Evolutionary conservation across 1,139 yeast species (phyloP).

Genomic region (Sugiyamaella xylanicola): DNA sequence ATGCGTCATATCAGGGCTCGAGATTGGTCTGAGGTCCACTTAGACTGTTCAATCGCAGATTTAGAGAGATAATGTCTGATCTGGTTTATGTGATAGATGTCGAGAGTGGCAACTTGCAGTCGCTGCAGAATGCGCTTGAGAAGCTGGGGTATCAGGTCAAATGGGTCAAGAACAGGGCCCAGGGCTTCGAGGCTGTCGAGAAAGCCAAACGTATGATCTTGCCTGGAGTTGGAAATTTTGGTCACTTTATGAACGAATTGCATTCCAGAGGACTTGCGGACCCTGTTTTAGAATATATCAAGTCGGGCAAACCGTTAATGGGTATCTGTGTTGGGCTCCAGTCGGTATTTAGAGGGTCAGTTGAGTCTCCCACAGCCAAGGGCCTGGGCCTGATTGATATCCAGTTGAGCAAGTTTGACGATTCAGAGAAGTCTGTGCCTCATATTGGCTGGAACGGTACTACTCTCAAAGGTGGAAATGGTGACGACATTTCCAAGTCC

Average conservation of each 20-base stretch:
- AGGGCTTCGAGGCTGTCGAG: slow-evolving; percentile 39
- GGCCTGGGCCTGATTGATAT: slow-evolving; percentile 62
- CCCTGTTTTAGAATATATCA: slow-evolving; percentile 66
- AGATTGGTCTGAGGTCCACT: too few species aligned
- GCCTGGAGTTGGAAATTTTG: slow-evolving; percentile 97
- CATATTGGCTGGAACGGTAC: slow-evolving; percentile 92
- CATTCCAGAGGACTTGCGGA: slow-evolving; percentile 60
- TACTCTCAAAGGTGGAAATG: slow-evolving; percentile 21
- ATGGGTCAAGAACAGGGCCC: slow-evolving; percentile 39
- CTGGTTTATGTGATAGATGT: slow-evolving; percentile 81
- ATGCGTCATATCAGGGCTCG: neutral
- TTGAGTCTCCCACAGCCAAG: slow-evolving; percentile 63
- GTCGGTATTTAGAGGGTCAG: slow-evolving; percentile 71
- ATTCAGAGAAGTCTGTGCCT: slow-evolving; percentile 79
- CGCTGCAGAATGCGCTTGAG: slow-evolving; percentile 83
- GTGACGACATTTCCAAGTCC: slow-evolving; percentile 20
- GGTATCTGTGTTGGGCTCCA: slow-evolving; percentile 98
- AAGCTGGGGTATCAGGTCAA: slow-evolving; percentile 65
- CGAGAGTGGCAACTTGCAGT: slow-evolving; percentile 92
- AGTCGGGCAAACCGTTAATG: slow-evolving; percentile 80
- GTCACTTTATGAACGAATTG: slow-evolving; percentile 81
- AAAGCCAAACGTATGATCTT: slow-evolving; percentile 45
- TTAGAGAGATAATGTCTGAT: slow-evolving; percentile 7
- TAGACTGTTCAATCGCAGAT: too few species aligned
- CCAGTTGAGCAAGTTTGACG: slow-evolving; percentile 60